Conservation (phyloP, 2,329 filamentous ascomycete genomes). For the Metarhizium sp. region DNA sequence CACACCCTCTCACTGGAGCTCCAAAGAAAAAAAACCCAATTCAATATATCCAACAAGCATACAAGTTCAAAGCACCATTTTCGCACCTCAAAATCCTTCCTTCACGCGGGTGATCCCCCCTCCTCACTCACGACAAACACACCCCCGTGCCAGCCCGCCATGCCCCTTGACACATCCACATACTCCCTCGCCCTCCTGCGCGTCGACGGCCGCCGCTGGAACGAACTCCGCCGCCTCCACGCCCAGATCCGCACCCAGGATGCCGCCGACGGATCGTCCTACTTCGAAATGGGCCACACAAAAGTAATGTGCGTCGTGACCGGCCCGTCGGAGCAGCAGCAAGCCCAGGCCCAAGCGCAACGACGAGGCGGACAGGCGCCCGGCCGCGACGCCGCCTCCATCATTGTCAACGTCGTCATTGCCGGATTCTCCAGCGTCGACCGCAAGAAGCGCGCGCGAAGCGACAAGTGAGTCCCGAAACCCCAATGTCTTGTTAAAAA, state of each 20-base stretch:
- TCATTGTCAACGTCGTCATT: slow-evolving; percentile 74
- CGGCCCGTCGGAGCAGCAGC: slow-evolving; percentile 63
- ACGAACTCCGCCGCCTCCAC: slow-evolving; percentile 82
- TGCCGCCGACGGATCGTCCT: slow-evolving; percentile 84
- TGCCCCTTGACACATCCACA: slow-evolving; percentile 92
- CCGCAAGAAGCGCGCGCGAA: slow-evolving; percentile 63
- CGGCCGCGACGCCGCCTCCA: slow-evolving; percentile 40
- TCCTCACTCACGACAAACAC: no score
- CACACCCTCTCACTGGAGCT: no score
- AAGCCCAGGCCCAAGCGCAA: slow-evolving; percentile 45
- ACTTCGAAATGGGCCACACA: slow-evolving; percentile 95
- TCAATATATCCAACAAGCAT: no score
- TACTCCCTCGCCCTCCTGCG: slow-evolving; percentile 80
- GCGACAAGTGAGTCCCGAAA: slow-evolving; percentile 58
- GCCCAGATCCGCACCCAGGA: slow-evolving; percentile 89
- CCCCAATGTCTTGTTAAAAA: no score
- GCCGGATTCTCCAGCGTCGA: slow-evolving; percentile 86
- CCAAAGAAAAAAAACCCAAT: no score
- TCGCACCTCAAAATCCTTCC: no score
- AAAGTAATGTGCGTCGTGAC: slow-evolving; percentile 90
- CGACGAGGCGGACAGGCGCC: slow-evolving; percentile 28
- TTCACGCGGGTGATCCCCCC: no score
- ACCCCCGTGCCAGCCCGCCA: slow-evolving; percentile 25
- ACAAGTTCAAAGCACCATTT: no score
- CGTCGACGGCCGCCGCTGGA: slow-evolving; percentile 85